Conservation (phyloP, 805 yeast genomes). For the Barnettozyma botsteinii region DNA sequence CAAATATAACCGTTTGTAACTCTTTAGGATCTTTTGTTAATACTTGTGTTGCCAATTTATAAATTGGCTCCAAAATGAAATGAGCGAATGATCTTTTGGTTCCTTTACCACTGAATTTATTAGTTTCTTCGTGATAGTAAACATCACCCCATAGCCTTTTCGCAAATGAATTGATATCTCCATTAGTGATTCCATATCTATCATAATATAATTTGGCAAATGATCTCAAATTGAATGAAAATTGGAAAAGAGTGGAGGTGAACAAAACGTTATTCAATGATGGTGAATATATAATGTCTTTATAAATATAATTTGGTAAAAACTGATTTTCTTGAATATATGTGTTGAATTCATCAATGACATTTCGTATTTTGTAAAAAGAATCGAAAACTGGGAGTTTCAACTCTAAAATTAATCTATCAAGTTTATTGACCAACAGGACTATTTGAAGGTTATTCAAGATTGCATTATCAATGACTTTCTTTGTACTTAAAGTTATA, state of each 20-base stretch:
- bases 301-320: slow-evolving; percentile 23
- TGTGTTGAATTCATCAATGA: slow-evolving; percentile 59
- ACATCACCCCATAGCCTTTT: slow-evolving; percentile 73
- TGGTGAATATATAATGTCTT: slow-evolving; percentile 43
- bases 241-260: slow-evolving; percentile 57
- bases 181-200: slow-evolving; percentile 25
- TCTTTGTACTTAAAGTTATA: slow-evolving; percentile 49
- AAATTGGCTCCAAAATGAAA: slow-evolving; percentile 78
- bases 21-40: slow-evolving; percentile 45
- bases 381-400: slow-evolving; percentile 70
- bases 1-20: slow-evolving; percentile 39
- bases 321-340: slow-evolving; percentile 35
- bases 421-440: slow-evolving; percentile 74
- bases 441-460: slow-evolving; percentile 45
- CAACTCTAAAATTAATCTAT: slow-evolving; percentile 76
- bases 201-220: slow-evolving; percentile 48
- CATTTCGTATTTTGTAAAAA: slow-evolving; percentile 56
- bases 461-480: slow-evolving; percentile 47
- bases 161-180: slow-evolving; percentile 39
- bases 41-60: slow-evolving; percentile 61
- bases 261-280: slow-evolving; percentile 62
- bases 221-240: slow-evolving; percentile 61
- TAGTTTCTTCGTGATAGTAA: slow-evolving; percentile 38
- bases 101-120: slow-evolving; percentile 37
- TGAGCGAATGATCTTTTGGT: slow-evolving; percentile 31